Percentiles rank a stretch among this genome's conserved stretches.
phyloP scores from a whole-genome alignment of 1,139 yeast species.

The Blastobotrys elegans region DNA sequence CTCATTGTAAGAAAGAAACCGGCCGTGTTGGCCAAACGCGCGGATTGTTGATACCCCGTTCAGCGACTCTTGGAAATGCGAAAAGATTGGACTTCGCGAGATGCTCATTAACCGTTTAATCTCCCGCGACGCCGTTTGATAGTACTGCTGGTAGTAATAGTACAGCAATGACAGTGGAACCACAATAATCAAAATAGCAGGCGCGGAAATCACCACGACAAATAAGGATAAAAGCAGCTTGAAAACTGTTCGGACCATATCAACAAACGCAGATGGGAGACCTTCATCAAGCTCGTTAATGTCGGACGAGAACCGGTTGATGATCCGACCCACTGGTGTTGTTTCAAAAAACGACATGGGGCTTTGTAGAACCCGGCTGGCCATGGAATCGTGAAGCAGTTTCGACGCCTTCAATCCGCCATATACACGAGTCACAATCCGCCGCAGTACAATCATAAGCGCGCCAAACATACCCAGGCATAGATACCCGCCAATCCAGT shows the following conservation, averaged over 20 bases:
- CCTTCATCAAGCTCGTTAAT: conserved; percentile 66
- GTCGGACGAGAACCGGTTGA: conserved; percentile 72
- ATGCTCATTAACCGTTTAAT: conserved; percentile 75
- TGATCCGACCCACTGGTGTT: conserved; percentile 65
- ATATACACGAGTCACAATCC: conserved; percentile 65
- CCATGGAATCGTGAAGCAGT: conserved; percentile 74
- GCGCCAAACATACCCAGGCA: conserved; percentile 63
- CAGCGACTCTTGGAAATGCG: conserved; percentile 72
- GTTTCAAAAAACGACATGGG: conserved; percentile 67
- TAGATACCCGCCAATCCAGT: conserved; percentile 67
- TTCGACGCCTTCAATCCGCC: conserved; percentile 82
- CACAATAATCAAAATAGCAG: conserved; percentile 48
- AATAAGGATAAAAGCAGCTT: conserved; percentile 59
- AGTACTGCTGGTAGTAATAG: conserved; percentile 76
- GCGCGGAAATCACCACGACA: conserved; percentile 66
- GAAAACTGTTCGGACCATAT: conserved; percentile 48
- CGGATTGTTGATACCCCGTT: conserved; percentile 69
- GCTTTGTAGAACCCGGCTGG: conserved; percentile 66
- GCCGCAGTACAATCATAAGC: conserved; percentile 53
- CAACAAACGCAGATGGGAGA: conserved; percentile 34
- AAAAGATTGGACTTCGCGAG: conserved; percentile 70
- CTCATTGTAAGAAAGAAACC: conserved; percentile 52
- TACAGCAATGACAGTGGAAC: conserved; percentile 55
- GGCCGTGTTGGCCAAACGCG: conserved; percentile 46
- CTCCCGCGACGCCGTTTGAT: conserved; percentile 73